Percentiles rank a stretch among this genome's conserved stretches.
Evolutionary conservation across 2,329 filamentous ascomycete species (phyloP).

Genomic region (Pezicula rhizophila): DNA sequence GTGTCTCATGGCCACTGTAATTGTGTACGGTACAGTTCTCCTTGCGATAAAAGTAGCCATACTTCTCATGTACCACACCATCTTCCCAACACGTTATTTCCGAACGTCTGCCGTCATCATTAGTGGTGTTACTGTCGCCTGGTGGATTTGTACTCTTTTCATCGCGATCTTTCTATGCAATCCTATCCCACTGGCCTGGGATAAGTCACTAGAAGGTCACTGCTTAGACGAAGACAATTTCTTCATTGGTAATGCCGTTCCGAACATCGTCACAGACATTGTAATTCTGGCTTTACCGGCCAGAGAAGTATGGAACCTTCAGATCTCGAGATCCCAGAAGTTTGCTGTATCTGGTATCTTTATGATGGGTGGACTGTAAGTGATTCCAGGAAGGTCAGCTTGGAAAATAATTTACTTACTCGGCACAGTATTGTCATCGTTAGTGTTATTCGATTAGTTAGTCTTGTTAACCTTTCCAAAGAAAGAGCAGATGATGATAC

Average conservation of each 20-base stretch:
- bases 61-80: constrained; percentile 4
- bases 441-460: not conserved
- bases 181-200: constrained; percentile 3
- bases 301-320: constrained; percentile 4
- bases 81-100: constrained; percentile 3
- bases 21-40: constrained; percentile 3
- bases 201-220: not conserved
- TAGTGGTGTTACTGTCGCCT: constrained; percentile 4
- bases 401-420: too few relatives aligned
- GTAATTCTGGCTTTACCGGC: constrained; percentile 6
- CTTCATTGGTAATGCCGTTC: constrained; percentile 4
- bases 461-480: not conserved
- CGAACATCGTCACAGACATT: constrained; percentile 8
- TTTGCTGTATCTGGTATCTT: constrained; percentile 6
- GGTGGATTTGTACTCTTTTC: constrained; percentile 4
- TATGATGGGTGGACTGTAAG: constrained; percentile 3
- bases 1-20: constrained; percentile 1
- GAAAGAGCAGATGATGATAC: not conserved
- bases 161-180: constrained; percentile 4
- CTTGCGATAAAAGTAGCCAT: constrained; percentile 7
- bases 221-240: constrained; percentile 1
- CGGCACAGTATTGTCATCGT: not conserved
- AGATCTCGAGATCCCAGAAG: not conserved
- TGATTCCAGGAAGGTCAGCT: not conserved
- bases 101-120: not conserved